Evolutionary conservation across 257 asterid species (phyloP).

Genomic region (Solanum tarijense): DNA sequence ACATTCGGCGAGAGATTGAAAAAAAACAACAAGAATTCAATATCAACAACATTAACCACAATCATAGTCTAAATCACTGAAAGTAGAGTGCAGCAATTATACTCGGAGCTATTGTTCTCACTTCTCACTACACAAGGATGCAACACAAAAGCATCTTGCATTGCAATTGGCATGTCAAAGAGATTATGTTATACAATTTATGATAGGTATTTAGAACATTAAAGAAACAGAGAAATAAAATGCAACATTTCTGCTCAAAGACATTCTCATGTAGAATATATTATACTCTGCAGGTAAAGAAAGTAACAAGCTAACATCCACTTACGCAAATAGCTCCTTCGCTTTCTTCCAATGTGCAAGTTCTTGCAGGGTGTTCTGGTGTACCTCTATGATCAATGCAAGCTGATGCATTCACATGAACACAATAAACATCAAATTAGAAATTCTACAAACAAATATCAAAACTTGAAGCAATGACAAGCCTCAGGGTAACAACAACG

Average conservation of each 20-base stretch:
- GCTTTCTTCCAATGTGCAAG: conserved; percentile 78
- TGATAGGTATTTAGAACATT: background rate
- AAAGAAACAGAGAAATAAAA: background rate
- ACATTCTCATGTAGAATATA: background rate
- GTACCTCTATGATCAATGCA: conserved; percentile 98
- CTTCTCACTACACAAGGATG: background rate
- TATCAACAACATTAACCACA: background rate
- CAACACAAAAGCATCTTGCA: background rate
- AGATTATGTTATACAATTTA: background rate
- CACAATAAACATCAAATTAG: background rate
- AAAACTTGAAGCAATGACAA: background rate
- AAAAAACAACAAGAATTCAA: background rate
- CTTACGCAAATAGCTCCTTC: conserved; percentile 76
- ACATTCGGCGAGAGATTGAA: background rate
- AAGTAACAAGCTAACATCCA: background rate
- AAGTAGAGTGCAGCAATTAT: background rate
- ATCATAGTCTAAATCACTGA: background rate
- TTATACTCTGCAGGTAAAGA: background rate
- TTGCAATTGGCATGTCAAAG: no score
- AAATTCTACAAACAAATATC: background rate
- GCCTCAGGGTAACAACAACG: background rate
- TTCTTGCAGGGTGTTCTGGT: conserved; percentile 94
- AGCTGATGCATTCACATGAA: conserved; percentile 22
- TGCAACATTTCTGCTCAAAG: background rate
- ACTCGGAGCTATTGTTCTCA: background rate